Percentiles rank a stretch among this genome's conserved stretches.
These are phyloP conservation scores for Cicer judaicum DNA, from an alignment of 306 rosid species.

Conservation along the genomic window DNA sequence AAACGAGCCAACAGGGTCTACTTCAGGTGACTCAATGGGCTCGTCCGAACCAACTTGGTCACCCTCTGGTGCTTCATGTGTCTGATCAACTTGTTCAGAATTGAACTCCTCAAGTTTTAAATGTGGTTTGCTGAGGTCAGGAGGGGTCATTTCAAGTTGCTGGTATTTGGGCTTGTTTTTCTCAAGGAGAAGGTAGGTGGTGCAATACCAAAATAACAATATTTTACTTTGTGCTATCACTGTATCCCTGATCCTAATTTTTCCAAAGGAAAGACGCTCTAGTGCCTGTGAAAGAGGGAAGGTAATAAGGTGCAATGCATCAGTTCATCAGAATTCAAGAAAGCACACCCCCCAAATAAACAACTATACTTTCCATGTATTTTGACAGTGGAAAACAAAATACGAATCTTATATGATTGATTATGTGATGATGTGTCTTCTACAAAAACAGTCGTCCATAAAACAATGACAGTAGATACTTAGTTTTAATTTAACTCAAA, in stretches of 20 bases:
- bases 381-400: conserved; percentile 17
- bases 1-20: conserved; percentile 72
- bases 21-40: conserved; percentile 55
- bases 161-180: conserved; percentile 88
- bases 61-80: conserved; percentile 51
- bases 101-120: conserved; percentile 50
- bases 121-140: conserved; percentile 46
- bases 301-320: conserved; percentile 19
- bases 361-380: conserved; percentile 3
- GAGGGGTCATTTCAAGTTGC: conserved; percentile 62
- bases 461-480: not conserved
- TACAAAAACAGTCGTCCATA: conserved; percentile 2
- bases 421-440: not conserved
- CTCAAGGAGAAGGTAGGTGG: conserved; percentile 83
- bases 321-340: conserved; percentile 32
- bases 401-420: not conserved
- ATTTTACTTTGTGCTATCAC: conserved; percentile 84
- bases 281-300: conserved; percentile 66
- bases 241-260: conserved; percentile 68
- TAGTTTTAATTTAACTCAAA: conserved; percentile 29
- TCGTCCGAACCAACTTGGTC: conserved; percentile 51
- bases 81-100: conserved; percentile 50
- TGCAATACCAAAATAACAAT: conserved; percentile 80
- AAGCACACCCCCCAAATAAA: conserved; percentile 12
- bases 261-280: conserved; percentile 77